Conservation (phyloP, 177 flowering plant species). For the Vitis hybrid region DNA sequence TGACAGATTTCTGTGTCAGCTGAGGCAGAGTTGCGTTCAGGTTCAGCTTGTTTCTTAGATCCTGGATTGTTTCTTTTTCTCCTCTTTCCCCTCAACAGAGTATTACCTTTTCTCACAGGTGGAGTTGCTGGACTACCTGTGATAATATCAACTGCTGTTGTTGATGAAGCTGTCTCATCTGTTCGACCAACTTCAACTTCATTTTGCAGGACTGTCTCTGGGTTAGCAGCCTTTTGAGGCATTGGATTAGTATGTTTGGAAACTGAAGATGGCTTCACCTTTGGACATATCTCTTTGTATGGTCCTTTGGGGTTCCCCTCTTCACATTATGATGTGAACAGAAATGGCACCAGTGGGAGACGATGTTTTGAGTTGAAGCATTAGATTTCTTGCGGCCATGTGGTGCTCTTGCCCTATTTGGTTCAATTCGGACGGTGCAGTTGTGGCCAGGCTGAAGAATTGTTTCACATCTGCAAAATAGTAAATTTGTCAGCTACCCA, state of each 20-base stretch:
- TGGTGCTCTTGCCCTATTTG: conserved; percentile 33
- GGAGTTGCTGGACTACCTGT: conserved; percentile 37
- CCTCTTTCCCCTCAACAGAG: conserved; percentile 43
- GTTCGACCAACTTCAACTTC: not conserved
- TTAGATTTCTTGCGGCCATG: conserved; percentile 27
- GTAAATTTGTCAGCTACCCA: not conserved
- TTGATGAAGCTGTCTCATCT: conserved; percentile 9
- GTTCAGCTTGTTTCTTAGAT: conserved; percentile 34
- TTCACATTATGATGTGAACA: conserved; percentile 62
- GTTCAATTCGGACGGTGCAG: conserved; percentile 71
- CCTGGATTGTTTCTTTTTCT: conserved; percentile 42
- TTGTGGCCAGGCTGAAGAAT: conserved; percentile 74
- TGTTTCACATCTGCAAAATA: conserved; percentile 70
- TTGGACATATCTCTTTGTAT: conserved; percentile 50
- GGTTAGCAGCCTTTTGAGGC: not conserved
- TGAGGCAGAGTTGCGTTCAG: conserved; percentile 21
- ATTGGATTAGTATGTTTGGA: conserved; percentile 2
- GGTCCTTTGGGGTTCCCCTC: conserved; percentile 70
- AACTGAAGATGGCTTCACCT: conserved; percentile 20
- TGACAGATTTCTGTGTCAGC: conserved; percentile 19
- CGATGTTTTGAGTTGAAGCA: conserved; percentile 43
- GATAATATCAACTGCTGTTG: conserved; percentile 1
- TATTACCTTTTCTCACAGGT: conserved; percentile 1
- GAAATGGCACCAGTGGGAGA: conserved; percentile 66
- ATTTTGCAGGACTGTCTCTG: not conserved